A percentile compares a stretch with the other conserved stretches of the same genome.
These are phyloP conservation scores for Eutypella sp. DNA, from an alignment of 2,329 filamentous ascomycete genomes.

Conservation along the genomic window DNA sequence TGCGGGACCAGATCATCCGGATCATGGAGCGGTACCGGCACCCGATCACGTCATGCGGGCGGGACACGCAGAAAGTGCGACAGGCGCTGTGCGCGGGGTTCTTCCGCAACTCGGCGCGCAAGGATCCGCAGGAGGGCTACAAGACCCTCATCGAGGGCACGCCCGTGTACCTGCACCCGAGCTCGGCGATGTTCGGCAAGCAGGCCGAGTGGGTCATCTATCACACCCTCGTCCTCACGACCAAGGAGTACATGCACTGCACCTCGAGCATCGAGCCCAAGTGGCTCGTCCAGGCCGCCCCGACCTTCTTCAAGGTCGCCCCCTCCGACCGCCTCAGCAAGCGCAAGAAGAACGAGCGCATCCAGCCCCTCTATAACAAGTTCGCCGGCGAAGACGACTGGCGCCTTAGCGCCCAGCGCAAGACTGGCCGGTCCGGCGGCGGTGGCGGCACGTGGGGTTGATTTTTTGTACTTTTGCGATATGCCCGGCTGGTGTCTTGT, in stretches of 20 bases:
- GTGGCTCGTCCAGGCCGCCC: constrained; percentile 90
- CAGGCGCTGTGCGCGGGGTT: constrained; percentile 89
- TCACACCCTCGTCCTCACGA: constrained; percentile 83
- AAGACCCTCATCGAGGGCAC: constrained; percentile 96
- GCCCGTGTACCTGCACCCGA: constrained; percentile 90
- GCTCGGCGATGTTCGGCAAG: constrained; percentile 88
- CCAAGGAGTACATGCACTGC: constrained; percentile 97
- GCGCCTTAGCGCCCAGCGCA: constrained; percentile 83
- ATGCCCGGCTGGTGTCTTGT: neutral
- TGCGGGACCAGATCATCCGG: constrained; percentile 83
- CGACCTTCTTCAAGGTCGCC: constrained; percentile 97
- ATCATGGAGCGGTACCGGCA: constrained; percentile 94
- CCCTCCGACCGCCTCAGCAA: constrained; percentile 82
- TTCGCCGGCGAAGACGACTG: constrained; percentile 92
- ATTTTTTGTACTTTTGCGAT: neutral
- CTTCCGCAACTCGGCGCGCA: constrained; percentile 91
- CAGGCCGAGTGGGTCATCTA: constrained; percentile 96
- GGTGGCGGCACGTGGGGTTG: constrained; percentile 90
- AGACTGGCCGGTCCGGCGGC: constrained; percentile 76
- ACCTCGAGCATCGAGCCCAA: constrained; percentile 93
- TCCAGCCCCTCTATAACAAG: constrained; percentile 91
- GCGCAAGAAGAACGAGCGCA: constrained; percentile 88
- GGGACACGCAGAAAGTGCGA: constrained; percentile 80
- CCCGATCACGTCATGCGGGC: constrained; percentile 75
- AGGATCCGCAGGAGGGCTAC: constrained; percentile 94